Evolutionary conservation across 805 yeast species (phyloP), one percentile per base, ranked within the genome.

Genomic region (Wickerhamiella dianesei): DNA sequence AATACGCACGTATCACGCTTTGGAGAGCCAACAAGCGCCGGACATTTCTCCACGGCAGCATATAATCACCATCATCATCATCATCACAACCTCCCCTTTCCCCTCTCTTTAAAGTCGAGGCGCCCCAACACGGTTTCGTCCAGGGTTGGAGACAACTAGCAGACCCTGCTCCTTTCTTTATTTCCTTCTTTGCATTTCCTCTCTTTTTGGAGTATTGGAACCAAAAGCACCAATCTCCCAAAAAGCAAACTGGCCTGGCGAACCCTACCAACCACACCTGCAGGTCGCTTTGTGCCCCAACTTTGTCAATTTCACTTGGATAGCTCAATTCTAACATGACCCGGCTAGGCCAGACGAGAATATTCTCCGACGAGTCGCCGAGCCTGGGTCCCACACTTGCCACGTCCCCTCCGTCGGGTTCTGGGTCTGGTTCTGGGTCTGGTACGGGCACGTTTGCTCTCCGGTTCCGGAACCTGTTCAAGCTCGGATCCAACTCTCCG

Each of bases 401-500:
- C 32, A 25, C 32, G 32, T 25, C 32, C 6, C 32, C 32, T 25
- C 32, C 32, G 12, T 12, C 32, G 32, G 32, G 32, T 6, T 25
- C 32, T 25, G 32, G 32, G 9, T 13, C 5, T 9, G 20, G 14
- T 9, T 16, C n/a, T 18, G 32, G 32, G 32, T 12, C 32, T 12
- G 12, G 9, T 25, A 6, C 19, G 16, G 39, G 39, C 6, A 41
- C 37, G 13, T 20, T 52, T 20, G 40, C 52, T 3, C 44, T 41
- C 35, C 32, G 46, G 29, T 35, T 52, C 36, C 43, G 43, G n/a
- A 50, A 44, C 40, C 20, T 52, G 20, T 50, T 52, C 32, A 21
- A 42, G 35, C 6, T 3, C 2, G 45, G 48, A 14, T 17, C 41
- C n/a, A 18, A 14, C 37, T 8, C 43, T 5, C 13, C 22, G 6